These are phyloP conservation scores for Sporothrix dimorphospora DNA, from an alignment of 2,329 filamentous ascomycete species.

Conservation along the genomic window DNA sequence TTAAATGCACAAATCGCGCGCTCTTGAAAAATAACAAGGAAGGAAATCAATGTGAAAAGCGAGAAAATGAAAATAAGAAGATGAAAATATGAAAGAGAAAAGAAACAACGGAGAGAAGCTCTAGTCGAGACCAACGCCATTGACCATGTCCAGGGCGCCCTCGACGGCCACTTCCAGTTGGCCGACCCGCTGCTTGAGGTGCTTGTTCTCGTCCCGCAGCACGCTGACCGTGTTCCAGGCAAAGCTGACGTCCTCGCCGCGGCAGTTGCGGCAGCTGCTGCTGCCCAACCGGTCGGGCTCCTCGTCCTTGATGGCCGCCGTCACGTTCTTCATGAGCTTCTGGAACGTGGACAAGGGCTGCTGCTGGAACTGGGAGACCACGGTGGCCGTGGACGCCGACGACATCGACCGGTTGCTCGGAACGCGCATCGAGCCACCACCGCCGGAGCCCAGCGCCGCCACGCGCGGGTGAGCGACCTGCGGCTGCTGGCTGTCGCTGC, in stretches of 20 bases:
- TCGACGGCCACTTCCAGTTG: slow-evolving; percentile 64
- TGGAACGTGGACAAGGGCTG: slow-evolving; percentile 52
- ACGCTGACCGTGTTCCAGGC: slow-evolving; percentile 68
- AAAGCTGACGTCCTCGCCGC: slow-evolving; percentile 60
- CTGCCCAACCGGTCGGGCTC: slow-evolving; percentile 30
- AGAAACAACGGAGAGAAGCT: neutral
- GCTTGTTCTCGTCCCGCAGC: slow-evolving; percentile 64
- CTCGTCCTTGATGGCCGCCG: slow-evolving; percentile 41
- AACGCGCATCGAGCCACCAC: slow-evolving; percentile 22
- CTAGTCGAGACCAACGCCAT: slow-evolving; percentile 53
- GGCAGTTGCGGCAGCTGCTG: slow-evolving; percentile 57
- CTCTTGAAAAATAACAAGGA: neutral
- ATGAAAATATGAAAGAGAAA: slow-evolving; percentile 19
- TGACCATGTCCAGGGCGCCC: slow-evolving; percentile 62
- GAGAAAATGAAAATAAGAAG: neutral
- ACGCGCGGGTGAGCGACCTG: slow-evolving; percentile 32
- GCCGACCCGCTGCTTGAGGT: slow-evolving; percentile 61
- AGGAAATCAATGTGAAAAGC: neutral
- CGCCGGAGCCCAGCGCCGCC: slow-evolving; percentile 26
- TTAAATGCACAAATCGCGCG: neutral
- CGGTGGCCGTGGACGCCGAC: slow-evolving; percentile 36
- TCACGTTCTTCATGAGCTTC: slow-evolving; percentile 52
- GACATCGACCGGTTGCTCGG: slow-evolving; percentile 26
- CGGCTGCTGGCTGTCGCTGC: slow-evolving; percentile 33
- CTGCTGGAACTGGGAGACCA: slow-evolving; percentile 23